phyloP scores from a whole-genome alignment of 257 asterid species.

The Euphrasia confusa region DNA sequence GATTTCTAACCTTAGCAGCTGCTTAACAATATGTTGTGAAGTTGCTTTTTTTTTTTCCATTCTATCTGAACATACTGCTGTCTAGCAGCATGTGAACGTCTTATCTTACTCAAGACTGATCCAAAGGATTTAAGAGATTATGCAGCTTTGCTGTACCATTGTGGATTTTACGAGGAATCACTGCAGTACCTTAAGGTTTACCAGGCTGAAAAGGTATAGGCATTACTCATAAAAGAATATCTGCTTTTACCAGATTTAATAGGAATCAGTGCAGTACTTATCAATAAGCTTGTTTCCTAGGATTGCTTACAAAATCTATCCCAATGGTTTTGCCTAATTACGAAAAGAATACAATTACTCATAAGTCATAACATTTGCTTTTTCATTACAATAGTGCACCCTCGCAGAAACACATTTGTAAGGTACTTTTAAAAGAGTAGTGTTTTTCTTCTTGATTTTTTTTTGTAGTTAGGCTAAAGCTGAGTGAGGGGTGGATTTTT shows the following conservation, averaged over 20 bases:
- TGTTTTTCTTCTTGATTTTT: too few species aligned
- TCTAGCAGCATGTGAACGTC: slow-evolving; percentile 78
- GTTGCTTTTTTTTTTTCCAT: slow-evolving; percentile 1
- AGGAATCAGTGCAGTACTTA: too few species aligned
- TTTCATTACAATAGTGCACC: background rate
- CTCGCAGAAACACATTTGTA: background rate
- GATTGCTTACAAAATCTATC: background rate
- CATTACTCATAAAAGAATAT: too few species aligned
- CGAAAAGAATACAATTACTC: background rate
- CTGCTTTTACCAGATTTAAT: too few species aligned
- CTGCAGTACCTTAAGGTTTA: slow-evolving; percentile 50
- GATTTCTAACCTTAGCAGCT: slow-evolving; percentile 3
- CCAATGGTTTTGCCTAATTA: background rate
- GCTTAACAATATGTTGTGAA: background rate
- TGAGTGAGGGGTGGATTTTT: background rate
- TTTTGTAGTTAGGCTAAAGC: background rate
- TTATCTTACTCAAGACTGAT: slow-evolving; percentile 56
- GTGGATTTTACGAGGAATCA: slow-evolving; percentile 71
- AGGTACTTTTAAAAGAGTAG: background rate
- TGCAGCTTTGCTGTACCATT: slow-evolving; percentile 68
- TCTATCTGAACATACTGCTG: slow-evolving; percentile 19
- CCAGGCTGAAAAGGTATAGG: slow-evolving; percentile 48
- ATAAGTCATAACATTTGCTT: background rate
- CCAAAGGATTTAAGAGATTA: slow-evolving; percentile 69
- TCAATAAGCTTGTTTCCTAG: background rate